Base-by-base conservation (phyloP, 345 rosid genomes). In the Lenwebbia sp. region DNA sequence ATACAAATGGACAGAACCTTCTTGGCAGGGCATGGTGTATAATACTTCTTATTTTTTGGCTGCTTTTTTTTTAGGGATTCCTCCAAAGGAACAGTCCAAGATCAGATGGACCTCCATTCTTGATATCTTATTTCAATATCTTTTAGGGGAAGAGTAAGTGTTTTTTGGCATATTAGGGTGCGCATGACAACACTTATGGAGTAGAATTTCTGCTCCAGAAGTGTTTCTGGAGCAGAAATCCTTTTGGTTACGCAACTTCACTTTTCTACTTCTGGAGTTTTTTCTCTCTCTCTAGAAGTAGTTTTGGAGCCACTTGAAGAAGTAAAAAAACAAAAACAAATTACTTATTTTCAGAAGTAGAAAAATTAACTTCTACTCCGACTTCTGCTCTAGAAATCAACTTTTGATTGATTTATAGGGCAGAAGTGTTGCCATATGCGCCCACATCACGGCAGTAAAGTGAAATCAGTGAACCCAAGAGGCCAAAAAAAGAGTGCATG, bases 291-390 rank as follows among this genome's bases (percentile, higher is more conserved):
- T 50, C 14, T 1, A 50, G 3, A 50, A 50, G 13, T 50, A 50
- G 4, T 50, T 50, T 50, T 50, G 13, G 14, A 50, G 14, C 14
- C 50, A 49, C 0, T 49, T 10, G 3, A 49, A 50, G 14, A 50
- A 50, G 4, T 12, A 50, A 3, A 50, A 50, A 50, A 50, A 3
- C 10, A 49, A 50, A 50, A 11, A n/a, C n/a, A n/a, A n/a, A n/a
- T n/a, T n/a, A n/a, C n/a, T 6, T 2, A 50, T 0, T 10, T 11
- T 1, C 0, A 50, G 1, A 50, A 12, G 52, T 50, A 50, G 47
- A 6, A 11, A 50, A 50, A 50, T 11, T 9, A 12, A 50, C 14
- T 50, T 50, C n/a, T n/a, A n/a, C n/a, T n/a, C n/a, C n/a, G n/a
- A n/a, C n/a, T n/a, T n/a, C n/a, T n/a, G n/a, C n/a, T n/a, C n/a